Conservation (phyloP, 2,329 filamentous ascomycete species). For the Didymosphaeria variabile region DNA sequence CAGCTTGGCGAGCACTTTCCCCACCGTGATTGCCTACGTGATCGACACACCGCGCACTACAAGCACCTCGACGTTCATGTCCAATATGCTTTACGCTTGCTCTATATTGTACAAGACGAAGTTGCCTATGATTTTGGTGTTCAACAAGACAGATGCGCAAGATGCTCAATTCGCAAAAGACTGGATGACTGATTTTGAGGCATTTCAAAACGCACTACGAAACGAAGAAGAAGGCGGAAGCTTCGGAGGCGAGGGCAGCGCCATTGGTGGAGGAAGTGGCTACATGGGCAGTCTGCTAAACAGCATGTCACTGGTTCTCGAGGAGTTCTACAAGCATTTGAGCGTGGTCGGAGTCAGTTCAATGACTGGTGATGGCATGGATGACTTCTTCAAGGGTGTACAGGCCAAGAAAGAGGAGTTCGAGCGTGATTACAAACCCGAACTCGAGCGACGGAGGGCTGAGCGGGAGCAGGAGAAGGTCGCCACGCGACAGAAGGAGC, state of each 20-base stretch:
- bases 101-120: constrained; percentile 99
- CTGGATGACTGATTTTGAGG: constrained; percentile 99
- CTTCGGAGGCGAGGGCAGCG: constrained; percentile 75
- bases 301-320: constrained; percentile 96
- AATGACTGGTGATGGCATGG: constrained; percentile 89
- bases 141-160: constrained; percentile 98
- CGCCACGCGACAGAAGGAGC: constrained; percentile 76
- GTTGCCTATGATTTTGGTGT: constrained; percentile 96
- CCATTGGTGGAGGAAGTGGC: constrained; percentile 74
- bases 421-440: constrained; percentile 87
- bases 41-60: constrained; percentile 95
- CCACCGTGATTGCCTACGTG: constrained; percentile 95
- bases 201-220: constrained; percentile 86
- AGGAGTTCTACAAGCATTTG: constrained; percentile 96
- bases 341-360: constrained; percentile 93
- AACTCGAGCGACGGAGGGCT: constrained; percentile 79
- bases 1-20: constrained; percentile 90
- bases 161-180: constrained; percentile 91
- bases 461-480: constrained; percentile 81
- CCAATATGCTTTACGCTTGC: constrained; percentile 99
- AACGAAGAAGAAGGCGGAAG: constrained; percentile 81
- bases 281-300: constrained; percentile 97
- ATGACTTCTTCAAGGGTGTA: constrained; percentile 93
- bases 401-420: constrained; percentile 89
- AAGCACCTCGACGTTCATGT: constrained; percentile 98